phyloP scores from a whole-genome alignment of 2,329 filamentous ascomycete species.

The Emericellopsis cladophorae region DNA sequence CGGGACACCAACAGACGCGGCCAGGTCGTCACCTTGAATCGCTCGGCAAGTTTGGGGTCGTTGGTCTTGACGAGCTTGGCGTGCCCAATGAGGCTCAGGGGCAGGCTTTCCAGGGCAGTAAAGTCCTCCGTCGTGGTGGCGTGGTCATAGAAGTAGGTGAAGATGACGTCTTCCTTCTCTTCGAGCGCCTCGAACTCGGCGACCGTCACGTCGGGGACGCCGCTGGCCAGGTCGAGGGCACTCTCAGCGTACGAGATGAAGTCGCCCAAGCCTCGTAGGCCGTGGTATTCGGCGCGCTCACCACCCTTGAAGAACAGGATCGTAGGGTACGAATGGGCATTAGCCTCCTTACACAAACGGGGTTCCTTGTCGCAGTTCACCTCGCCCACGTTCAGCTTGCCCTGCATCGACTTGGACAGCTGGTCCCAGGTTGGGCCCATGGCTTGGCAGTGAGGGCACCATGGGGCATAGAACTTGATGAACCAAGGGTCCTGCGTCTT shows the following conservation, averaged over 20 bases:
- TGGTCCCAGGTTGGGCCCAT: conserved; percentile 84
- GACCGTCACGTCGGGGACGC: conserved; percentile 71
- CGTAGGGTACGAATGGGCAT: conserved; percentile 70
- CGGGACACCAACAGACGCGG: conserved; percentile 83
- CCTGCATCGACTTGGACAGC: conserved; percentile 83
- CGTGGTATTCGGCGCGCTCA: conserved; percentile 86
- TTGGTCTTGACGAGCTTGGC: conserved; percentile 88
- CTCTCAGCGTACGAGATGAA: conserved; percentile 78
- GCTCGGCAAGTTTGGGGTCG: conserved; percentile 59
- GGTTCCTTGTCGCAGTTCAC: conserved; percentile 87
- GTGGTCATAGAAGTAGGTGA: conserved; percentile 95
- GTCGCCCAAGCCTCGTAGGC: conserved; percentile 83
- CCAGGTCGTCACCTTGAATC: conserved; percentile 95
- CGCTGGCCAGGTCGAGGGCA: conserved; percentile 63
- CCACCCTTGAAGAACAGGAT: conserved; percentile 86
- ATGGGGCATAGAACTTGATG: conserved; percentile 96
- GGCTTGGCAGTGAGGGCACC: conserved; percentile 92
- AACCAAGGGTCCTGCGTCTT: conserved; percentile 91
- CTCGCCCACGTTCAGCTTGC: conserved; percentile 81
- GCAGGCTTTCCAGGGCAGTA: conserved; percentile 71
- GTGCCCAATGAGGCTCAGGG: conserved; percentile 78
- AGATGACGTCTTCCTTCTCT: conserved; percentile 88
- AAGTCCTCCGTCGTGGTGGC: conserved; percentile 92
- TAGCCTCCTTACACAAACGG: conserved; percentile 84
- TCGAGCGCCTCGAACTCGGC: conserved; percentile 70